Evolutionary conservation across 148 eudicot species (phyloP).

Genomic region (Arbutus unedo): DNA sequence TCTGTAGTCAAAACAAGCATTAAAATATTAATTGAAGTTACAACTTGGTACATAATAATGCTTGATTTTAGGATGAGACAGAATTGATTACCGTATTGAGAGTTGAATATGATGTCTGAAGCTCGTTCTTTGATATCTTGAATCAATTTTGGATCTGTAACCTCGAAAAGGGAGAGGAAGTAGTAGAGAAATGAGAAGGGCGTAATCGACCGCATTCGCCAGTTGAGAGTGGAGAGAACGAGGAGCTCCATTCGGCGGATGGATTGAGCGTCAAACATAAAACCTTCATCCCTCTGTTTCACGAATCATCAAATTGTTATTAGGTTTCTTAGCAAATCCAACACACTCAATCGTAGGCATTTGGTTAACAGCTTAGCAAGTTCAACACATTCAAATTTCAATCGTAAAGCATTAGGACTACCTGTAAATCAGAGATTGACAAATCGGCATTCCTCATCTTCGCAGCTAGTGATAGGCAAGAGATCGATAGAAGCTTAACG

Average conservation of each 20-base stretch:
- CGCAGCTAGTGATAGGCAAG: conserved; percentile 33
- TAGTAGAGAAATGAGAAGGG: conserved; percentile 34
- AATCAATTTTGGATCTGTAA: conserved; percentile 13
- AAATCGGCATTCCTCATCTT: conserved; percentile 29
- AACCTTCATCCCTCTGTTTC: conserved; percentile 23
- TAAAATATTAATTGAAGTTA: too few species aligned
- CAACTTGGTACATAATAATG: too few species aligned
- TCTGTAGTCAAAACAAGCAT: conserved; percentile 15
- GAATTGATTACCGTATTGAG: conserved; percentile 22
- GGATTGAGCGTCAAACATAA: conserved; percentile 22
- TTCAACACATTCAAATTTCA: too few species aligned
- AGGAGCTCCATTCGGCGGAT: conserved; percentile 32
- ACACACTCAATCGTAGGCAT: too few species aligned
- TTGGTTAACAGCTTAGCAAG: too few species aligned
- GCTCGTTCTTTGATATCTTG: conserved; percentile 26
- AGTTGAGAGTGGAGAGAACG: conserved; percentile 28
- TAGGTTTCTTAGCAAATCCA: too few species aligned
- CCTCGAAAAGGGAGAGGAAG: conserved; percentile 23
- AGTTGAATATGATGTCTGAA: conserved; percentile 27
- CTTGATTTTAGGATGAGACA: background rate
- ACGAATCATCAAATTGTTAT: too few species aligned
- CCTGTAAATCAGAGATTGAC: conserved; percentile 26
- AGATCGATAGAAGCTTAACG: conserved; percentile 15
- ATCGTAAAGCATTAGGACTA: background rate
- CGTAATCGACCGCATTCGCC: conserved; percentile 38